A percentile compares a stretch with the other conserved stretches of the same genome.
Conservation (phyloP, 345 rosid genomes). For the Salix dunnii region DNA sequence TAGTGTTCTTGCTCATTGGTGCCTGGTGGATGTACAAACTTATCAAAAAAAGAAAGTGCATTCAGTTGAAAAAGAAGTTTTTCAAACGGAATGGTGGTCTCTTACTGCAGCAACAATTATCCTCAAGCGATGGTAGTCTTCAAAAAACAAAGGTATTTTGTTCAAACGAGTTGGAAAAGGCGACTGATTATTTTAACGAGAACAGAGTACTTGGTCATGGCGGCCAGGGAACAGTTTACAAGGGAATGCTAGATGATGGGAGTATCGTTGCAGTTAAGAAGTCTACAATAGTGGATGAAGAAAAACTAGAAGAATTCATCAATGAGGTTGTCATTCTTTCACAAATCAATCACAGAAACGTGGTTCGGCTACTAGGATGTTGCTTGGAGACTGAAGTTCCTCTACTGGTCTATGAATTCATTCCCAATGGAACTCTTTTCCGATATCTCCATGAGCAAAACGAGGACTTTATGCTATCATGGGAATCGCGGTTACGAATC, state of each 20-base stretch:
- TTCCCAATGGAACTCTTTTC: conserved; percentile 11
- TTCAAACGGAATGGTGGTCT: conserved; percentile 8
- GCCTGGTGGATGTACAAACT: too few species aligned
- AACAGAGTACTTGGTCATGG: conserved; percentile 18
- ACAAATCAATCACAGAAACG: conserved; percentile 16
- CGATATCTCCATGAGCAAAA: conserved; percentile 6
- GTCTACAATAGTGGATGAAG: not conserved
- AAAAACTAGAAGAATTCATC: conserved; percentile 7
- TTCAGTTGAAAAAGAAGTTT: not conserved
- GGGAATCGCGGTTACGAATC: conserved; percentile 10
- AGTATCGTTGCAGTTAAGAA: conserved; percentile 13
- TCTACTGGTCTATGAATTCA: conserved; percentile 11
- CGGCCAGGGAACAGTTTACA: conserved; percentile 13
- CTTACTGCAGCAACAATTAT: not conserved
- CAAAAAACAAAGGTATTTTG: not conserved
- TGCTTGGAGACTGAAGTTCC: conserved; percentile 16
- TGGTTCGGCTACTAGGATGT: conserved; percentile 11
- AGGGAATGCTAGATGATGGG: conserved; percentile 15
- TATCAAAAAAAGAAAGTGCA: too few species aligned
- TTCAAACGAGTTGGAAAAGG: conserved; percentile 5
- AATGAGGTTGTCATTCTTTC: conserved; percentile 15
- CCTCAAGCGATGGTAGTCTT: not conserved
- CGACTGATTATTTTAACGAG: conserved; percentile 1
- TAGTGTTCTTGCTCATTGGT: not conserved
- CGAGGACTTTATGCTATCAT: conserved; percentile 1